A percentile compares a stretch with the other conserved stretches of the same genome.
These are phyloP conservation scores for Lasiodiplodia hormozganensis DNA, from an alignment of 2,329 filamentous ascomycete species.

Conservation along the genomic window DNA sequence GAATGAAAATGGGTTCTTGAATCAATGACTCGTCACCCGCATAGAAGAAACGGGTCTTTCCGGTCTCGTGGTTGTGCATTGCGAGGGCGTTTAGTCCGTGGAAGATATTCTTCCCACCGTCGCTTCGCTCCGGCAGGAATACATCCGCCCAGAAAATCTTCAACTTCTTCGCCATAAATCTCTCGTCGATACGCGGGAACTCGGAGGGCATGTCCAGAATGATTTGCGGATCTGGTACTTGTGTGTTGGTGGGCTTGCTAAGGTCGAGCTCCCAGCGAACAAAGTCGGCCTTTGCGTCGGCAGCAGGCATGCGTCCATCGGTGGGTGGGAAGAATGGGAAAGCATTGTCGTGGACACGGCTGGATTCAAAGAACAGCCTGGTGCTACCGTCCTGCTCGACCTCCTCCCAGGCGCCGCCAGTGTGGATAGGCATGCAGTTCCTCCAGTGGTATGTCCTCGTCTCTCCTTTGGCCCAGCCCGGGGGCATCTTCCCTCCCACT, in stretches of 20 bases:
- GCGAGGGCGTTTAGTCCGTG: slow-evolving; percentile 29
- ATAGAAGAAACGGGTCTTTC: slow-evolving; percentile 38
- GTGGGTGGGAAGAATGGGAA: slow-evolving; percentile 45
- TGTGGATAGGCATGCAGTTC: slow-evolving; percentile 45
- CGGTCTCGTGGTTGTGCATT: slow-evolving; percentile 32
- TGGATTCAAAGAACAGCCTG: slow-evolving; percentile 41
- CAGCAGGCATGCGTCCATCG: slow-evolving; percentile 37
- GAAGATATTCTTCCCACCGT: slow-evolving; percentile 36
- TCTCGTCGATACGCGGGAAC: slow-evolving; percentile 52
- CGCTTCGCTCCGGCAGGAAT: slow-evolving; percentile 36
- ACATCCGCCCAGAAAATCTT: slow-evolving; percentile 42
- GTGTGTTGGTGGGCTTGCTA: slow-evolving; percentile 32
- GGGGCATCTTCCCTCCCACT: not conserved
- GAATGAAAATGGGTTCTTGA: slow-evolving; percentile 61
- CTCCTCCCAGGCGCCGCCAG: slow-evolving; percentile 46
- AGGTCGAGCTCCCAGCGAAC: slow-evolving; percentile 48
- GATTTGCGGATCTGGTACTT: slow-evolving; percentile 39
- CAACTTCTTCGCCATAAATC: slow-evolving; percentile 44
- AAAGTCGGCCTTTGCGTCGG: slow-evolving; percentile 45
- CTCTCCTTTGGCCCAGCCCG: slow-evolving; percentile 31
- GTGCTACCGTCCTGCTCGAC: slow-evolving; percentile 34
- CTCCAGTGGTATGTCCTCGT: slow-evolving; percentile 31
- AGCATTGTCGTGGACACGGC: slow-evolving; percentile 43
- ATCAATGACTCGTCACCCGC: slow-evolving; percentile 47
- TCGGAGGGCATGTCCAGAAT: slow-evolving; percentile 45